Evolutionary conservation across 495 filamentous ascomycete species (phyloP), one percentile per base, ranked within the genome.

Genomic region (Penicillium malachiteum): DNA sequence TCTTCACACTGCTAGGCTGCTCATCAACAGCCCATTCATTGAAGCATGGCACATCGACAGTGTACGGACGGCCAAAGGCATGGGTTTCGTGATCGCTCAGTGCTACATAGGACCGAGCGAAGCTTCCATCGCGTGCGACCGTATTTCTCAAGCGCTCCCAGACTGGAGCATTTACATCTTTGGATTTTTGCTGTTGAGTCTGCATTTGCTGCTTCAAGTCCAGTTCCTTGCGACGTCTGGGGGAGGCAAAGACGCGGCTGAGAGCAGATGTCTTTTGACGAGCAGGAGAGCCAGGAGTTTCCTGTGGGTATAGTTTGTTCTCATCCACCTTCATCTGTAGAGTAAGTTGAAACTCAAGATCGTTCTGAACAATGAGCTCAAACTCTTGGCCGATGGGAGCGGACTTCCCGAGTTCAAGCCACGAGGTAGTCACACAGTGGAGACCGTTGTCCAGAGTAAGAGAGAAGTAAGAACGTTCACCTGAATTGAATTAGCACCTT

Each of bases 321-420:
- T 88, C 86, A 57, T 96, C 89, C 26, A 96, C 78, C 76, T 96
- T 97, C 55, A 93, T 94, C 57, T 97, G 95, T 17, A 98, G 82
- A 1, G 94, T 97, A 31, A 98, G 81, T 66, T 97, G 93, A 71
- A 98, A 98, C 69, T 98, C 94, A 18, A 98, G 81, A 60, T 97
- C 93, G 60, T 96, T 92, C 38, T 95, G 88, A 38, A 98, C 94
- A 50, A 97, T 92, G 37, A 98, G 85, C 71, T 98, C 94, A 56
- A 98, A 98, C 68, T 98, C 94, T 63, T 98, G 94, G 16, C 94
- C 94, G 61, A 98, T 97, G 3, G 95, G 93, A 14, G 95, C 95
- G 40, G 86, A 92, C 55, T 88, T 89, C 46, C 92, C 95, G 26
- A 98, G 78, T 68, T 98, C 94, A 3, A 97, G 74, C 91, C 92